phyloP scores from a whole-genome alignment of 2,329 filamentous ascomycete species.

The Teratosphaeria nubilosa region DNA sequence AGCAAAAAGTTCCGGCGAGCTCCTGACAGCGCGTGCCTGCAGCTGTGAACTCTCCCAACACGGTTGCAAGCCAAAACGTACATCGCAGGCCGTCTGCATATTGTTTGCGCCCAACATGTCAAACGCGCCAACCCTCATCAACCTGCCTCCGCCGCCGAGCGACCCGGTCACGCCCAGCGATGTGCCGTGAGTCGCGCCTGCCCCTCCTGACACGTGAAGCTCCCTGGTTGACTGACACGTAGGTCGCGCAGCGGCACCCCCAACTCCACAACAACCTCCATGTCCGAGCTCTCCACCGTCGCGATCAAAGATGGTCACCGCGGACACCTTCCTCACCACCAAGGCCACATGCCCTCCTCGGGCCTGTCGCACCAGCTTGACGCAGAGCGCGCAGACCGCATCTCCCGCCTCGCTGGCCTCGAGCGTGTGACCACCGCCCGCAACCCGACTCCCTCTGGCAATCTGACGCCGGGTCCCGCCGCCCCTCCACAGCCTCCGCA shows the following conservation, averaged over 20 bases:
- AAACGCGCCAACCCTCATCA: constrained; percentile 60
- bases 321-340: constrained; percentile 58
- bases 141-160: constrained; percentile 71
- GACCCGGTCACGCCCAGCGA: constrained; percentile 81
- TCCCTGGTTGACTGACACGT: constrained; percentile 3
- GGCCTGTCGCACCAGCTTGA: constrained; percentile 57
- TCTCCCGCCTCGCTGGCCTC: constrained; percentile 86
- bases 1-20: background rate
- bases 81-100: background rate
- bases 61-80: background rate
- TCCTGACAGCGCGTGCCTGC: background rate
- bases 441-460: constrained; percentile 26
- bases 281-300: constrained; percentile 83
- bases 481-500: constrained; percentile 35
- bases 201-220: constrained; percentile 3
- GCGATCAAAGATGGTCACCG: constrained; percentile 95
- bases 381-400: constrained; percentile 86
- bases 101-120: constrained; percentile 20
- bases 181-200: constrained; percentile 58
- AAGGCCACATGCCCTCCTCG: constrained; percentile 42
- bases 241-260: constrained; percentile 63
- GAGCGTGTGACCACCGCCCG: constrained; percentile 75
- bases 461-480: constrained; percentile 37
- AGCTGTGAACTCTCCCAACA: background rate
- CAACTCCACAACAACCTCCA: constrained; percentile 82